A percentile compares a stretch with the other conserved stretches of the same genome.
Conservation (phyloP, 2,329 filamentous ascomycete genomes). For the Xylaria sp. region DNA sequence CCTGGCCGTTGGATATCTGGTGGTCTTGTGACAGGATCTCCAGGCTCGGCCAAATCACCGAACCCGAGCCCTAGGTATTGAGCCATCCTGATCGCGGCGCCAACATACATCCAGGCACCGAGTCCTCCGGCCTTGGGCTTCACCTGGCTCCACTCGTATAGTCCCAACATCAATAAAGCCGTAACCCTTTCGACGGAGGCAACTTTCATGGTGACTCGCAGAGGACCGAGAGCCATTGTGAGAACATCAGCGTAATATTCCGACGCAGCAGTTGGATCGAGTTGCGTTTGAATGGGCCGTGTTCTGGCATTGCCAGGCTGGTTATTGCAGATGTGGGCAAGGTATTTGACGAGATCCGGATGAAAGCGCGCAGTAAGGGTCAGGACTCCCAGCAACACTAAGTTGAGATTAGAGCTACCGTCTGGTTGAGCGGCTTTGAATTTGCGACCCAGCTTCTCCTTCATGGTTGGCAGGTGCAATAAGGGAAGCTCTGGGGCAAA, state of each 20-base stretch:
- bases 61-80: constrained; percentile 64
- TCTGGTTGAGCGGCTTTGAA: constrained; percentile 42
- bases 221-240: constrained; percentile 51
- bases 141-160: constrained; percentile 72
- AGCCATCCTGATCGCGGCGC: constrained; percentile 65
- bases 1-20: constrained; percentile 24
- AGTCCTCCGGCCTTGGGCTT: constrained; percentile 52
- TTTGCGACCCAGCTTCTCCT: constrained; percentile 51
- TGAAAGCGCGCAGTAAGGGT: constrained; percentile 72
- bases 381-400: constrained; percentile 68
- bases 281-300: constrained; percentile 39
- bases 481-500: constrained; percentile 75
- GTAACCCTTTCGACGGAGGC: constrained; percentile 67
- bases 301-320: constrained; percentile 40
- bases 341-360: constrained; percentile 58
- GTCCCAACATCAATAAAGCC: constrained; percentile 69
- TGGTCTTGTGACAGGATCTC: constrained; percentile 28
- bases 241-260: constrained; percentile 67
- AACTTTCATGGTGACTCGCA: constrained; percentile 50
- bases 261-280: constrained; percentile 59
- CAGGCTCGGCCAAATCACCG: constrained; percentile 45
- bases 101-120: constrained; percentile 68
- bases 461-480: constrained; percentile 67
- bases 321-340: constrained; percentile 45
- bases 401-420: constrained; percentile 51